phyloP scores from a whole-genome alignment of 192 early-diverging fungal species.

The Coemansia sp. region DNA sequence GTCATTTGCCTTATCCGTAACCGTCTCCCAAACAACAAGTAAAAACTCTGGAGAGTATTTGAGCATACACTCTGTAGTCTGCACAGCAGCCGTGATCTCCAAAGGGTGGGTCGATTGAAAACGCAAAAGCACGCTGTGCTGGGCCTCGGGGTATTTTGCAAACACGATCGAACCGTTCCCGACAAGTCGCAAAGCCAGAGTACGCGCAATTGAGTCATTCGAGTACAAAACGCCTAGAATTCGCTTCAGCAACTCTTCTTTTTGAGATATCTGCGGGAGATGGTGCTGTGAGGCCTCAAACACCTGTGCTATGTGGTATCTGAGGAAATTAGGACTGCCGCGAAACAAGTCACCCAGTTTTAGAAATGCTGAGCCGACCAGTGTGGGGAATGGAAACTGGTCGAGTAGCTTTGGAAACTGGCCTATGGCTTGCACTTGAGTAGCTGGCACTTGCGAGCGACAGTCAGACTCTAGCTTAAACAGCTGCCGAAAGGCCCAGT shows the following conservation, averaged over 20 bases:
- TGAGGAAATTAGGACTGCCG: conserved; percentile 37
- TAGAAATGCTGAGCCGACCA: conserved; percentile 51
- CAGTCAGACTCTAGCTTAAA: conserved; percentile 50
- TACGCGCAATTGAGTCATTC: conserved; percentile 51
- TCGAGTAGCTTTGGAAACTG: conserved; percentile 51
- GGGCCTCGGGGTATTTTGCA: conserved; percentile 45
- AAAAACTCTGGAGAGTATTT: conserved; percentile 47
- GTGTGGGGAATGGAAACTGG: conserved; percentile 51
- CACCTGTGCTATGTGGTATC: conserved; percentile 50
- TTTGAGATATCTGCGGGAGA: conserved; percentile 37
- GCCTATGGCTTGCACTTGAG: conserved; percentile 48
- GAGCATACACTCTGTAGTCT: conserved; percentile 43
- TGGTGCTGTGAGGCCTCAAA: conserved; percentile 40
- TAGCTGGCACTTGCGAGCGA: conserved; percentile 26
- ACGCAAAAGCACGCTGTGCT: conserved; percentile 49
- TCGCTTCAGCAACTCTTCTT: conserved; percentile 48
- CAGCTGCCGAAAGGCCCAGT: conserved; percentile 53
- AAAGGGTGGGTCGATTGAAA: conserved; percentile 49
- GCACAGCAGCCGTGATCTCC: conserved; percentile 48
- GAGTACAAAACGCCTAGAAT: conserved; percentile 49
- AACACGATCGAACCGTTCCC: conserved; percentile 48
- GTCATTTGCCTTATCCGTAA: conserved; percentile 32
- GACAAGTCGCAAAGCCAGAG: conserved; percentile 44
- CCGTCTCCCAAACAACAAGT: conserved; percentile 47
- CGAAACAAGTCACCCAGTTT: conserved; percentile 53